A percentile compares a stretch with the other conserved stretches of the same genome.
These are phyloP conservation scores for Trichoderma asperelloides DNA, from an alignment of 495 filamentous ascomycete genomes.

Conservation along the genomic window DNA sequence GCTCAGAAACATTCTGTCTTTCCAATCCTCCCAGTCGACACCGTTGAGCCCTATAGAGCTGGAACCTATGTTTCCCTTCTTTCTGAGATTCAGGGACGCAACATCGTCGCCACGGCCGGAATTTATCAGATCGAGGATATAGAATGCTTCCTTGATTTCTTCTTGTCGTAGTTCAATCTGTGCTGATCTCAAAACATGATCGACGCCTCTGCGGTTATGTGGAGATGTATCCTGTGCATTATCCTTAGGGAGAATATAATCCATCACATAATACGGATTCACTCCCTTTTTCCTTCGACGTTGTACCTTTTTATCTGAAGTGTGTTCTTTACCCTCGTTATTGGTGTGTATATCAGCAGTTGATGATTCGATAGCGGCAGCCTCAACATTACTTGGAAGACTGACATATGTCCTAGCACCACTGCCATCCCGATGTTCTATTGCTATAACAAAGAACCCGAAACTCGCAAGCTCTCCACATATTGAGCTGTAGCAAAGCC, in stretches of 20 bases:
- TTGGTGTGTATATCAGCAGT: neutral
- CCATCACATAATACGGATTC: slow-evolving; percentile 27
- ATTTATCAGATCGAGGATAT: slow-evolving; percentile 47
- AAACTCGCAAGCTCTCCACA: slow-evolving; percentile 55
- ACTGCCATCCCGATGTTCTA: slow-evolving; percentile 62
- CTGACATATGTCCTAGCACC: slow-evolving; percentile 51
- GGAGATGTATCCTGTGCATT: slow-evolving; percentile 32
- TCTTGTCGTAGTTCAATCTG: slow-evolving; percentile 55
- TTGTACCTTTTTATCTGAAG: neutral
- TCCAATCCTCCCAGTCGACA: slow-evolving; percentile 32
- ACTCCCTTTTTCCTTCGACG: slow-evolving; percentile 10
- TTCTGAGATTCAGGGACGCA: slow-evolving; percentile 36
- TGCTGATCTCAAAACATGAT: slow-evolving; percentile 37
- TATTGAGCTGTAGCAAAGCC: slow-evolving; percentile 53
- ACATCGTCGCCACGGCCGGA: slow-evolving; percentile 31
- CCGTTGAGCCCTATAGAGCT: slow-evolving; percentile 35
- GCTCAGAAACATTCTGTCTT: slow-evolving; percentile 35
- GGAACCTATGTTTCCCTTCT: slow-evolving; percentile 40
- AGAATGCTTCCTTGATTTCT: slow-evolving; percentile 50
- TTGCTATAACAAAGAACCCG: slow-evolving; percentile 57
- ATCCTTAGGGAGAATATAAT: slow-evolving; percentile 36
- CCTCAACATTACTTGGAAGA: slow-evolving; percentile 20
- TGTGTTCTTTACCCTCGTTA: slow-evolving; percentile 10
- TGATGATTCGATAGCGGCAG: slow-evolving; percentile 14
- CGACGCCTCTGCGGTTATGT: slow-evolving; percentile 24